phyloP scores from a whole-genome alignment of 169 alveolate genomes.

The Perkinsus chesapeaki region DNA sequence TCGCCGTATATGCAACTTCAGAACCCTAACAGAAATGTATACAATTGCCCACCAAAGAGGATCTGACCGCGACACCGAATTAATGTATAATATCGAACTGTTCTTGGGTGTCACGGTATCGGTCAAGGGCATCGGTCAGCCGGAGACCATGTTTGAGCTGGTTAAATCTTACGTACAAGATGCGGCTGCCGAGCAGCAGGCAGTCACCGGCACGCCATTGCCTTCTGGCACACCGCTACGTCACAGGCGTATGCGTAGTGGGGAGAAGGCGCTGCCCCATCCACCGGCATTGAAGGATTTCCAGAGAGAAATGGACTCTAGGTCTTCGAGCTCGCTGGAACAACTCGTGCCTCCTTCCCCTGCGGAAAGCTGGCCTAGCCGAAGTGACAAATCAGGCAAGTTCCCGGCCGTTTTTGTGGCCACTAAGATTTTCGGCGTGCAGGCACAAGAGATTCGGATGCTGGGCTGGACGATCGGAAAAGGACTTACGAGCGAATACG shows the following conservation, averaged over 20 bases:
- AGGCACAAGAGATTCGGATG: background rate
- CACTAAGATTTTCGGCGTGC: background rate
- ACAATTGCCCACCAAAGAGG: background rate
- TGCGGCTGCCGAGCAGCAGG: background rate
- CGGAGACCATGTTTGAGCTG: background rate
- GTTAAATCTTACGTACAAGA: background rate
- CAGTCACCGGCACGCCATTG: background rate
- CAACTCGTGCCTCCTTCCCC: background rate
- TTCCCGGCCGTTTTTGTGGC: background rate
- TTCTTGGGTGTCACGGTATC: background rate
- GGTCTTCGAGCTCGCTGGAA: background rate
- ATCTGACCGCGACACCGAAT: background rate
- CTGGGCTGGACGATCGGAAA: background rate
- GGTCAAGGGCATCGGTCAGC: background rate
- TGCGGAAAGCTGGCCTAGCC: background rate
- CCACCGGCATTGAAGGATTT: background rate
- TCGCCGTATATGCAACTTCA: background rate
- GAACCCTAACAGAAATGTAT: background rate
- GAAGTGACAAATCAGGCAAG: background rate
- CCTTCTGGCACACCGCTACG: background rate
- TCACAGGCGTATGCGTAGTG: background rate
- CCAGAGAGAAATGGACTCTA: background rate
- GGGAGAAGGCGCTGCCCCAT: background rate
- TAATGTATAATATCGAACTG: background rate
- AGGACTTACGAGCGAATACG: background rate